Conservation (phyloP, 495 filamentous ascomycete genomes). For the Penicillium longicatenatum region DNA sequence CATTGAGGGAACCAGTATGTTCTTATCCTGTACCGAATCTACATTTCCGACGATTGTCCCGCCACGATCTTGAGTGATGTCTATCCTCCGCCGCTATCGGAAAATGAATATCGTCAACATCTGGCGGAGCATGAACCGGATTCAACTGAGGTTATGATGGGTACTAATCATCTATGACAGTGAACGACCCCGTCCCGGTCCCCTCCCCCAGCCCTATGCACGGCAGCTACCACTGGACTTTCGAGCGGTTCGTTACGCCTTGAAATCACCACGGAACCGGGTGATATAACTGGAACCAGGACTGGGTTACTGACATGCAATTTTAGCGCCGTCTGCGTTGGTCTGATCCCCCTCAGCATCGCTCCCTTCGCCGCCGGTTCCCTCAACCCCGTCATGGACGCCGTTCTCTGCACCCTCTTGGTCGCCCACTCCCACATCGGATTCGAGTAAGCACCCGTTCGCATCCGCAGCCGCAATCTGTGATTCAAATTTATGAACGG, state of each 20-base stretch:
- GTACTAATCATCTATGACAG: slow-evolving; percentile 41
- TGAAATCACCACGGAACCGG: background rate
- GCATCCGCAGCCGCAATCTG: background rate
- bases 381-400: slow-evolving; percentile 86
- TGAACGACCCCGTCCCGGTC: slow-evolving; percentile 85
- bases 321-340: slow-evolving; percentile 66
- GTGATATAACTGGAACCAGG: background rate
- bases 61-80: slow-evolving; percentile 3
- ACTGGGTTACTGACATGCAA: background rate
- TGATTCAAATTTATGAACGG: background rate
- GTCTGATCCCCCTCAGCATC: slow-evolving; percentile 81
- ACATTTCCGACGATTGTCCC: slow-evolving; percentile 9
- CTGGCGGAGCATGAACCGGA: background rate
- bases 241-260: slow-evolving; percentile 68
- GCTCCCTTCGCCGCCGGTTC: slow-evolving; percentile 91
- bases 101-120: background rate
- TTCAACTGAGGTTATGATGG: background rate
- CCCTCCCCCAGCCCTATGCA: slow-evolving; percentile 70
- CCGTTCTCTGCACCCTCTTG: slow-evolving; percentile 77
- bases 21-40: slow-evolving; percentile 7
- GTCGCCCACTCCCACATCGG: slow-evolving; percentile 94
- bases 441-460: slow-evolving; percentile 65
- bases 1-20: slow-evolving; percentile 77
- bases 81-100: slow-evolving; percentile 1
- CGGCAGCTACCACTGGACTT: slow-evolving; percentile 97